Base-by-base conservation (phyloP, 176 grass and related monocot species). In the Paspalum notatum region DNA sequence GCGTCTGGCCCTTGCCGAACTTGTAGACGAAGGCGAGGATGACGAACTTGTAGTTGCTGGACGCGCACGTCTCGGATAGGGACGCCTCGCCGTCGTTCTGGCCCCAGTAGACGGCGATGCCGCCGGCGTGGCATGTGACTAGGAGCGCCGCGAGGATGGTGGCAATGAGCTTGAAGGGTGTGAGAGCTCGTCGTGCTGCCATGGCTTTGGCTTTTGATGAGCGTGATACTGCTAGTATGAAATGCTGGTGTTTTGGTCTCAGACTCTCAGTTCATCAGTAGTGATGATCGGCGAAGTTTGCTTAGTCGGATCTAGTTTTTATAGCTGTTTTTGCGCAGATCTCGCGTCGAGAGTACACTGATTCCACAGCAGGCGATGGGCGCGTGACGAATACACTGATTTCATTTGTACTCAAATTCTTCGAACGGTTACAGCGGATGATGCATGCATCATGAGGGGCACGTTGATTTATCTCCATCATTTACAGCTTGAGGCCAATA, bases 1-100 rank as follows among this genome's bases (percentile, higher is more conserved):
- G 88, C 4, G 83, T 88, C 72, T 93, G 85, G 20, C 88, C 91
- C 56, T 93, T 90, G 72, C 91, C 88, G 66, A 88, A 90, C 66
- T 86, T 67, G 71, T 83, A 82, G 41, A 91, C 80, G 89, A 90
- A 93, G 9, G 88, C 91, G 20, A 93, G 52, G 81, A 84, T 85
- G 46, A 93, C 85, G 53, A 62, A 85, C 72, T 85, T 68, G 61
- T 90, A 90, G 78, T 91, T 82, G 3, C 81, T 81, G 0, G 87
- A 87, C 54, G 71, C 63, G 41, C 83, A 93, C 0, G 91, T 81
- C 1, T 80, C 45, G 25, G 74, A 25, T 27, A 91, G 66, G 8
- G 85, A 68, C 22, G 79, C 85, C 79, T 94, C 91, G 43, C 59
- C 47, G 53, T 68, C 81, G 77, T 91, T 88, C 73, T 91, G 85